Conservation (phyloP, 2,329 filamentous ascomycete species). For the Fusarium gaditjirri region DNA sequence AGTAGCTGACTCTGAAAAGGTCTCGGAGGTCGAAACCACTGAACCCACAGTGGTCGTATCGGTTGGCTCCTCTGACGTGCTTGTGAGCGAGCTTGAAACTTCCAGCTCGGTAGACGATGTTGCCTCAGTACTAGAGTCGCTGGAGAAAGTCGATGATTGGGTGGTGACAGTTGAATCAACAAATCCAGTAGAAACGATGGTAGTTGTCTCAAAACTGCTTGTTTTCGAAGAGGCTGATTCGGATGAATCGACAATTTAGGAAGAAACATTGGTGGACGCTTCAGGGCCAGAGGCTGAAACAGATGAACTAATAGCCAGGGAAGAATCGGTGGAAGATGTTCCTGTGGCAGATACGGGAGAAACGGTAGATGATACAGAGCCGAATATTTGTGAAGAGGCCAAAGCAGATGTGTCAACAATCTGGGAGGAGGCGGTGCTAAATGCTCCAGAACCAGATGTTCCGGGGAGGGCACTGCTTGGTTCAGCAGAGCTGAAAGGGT, state of each 20-base stretch:
- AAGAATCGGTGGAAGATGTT: no score
- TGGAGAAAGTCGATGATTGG: neutral
- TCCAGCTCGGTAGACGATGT: neutral
- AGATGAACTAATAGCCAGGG: neutral
- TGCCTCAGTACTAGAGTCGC: neutral
- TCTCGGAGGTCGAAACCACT: no score
- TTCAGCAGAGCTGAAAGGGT: neutral
- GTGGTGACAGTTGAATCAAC: accelerated
- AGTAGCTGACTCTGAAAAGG: no score
- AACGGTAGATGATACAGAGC: neutral
- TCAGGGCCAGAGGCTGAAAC: neutral
- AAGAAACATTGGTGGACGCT: neutral
- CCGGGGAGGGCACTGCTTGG: neutral
- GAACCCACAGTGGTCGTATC: neutral
- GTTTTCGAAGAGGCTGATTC: neutral
- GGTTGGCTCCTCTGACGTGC: neutral
- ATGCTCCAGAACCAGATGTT: neutral
- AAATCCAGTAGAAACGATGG: neutral
- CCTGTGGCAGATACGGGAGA: no score
- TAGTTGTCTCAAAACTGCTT: neutral
- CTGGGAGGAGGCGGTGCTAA: neutral
- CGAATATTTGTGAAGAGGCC: neutral
- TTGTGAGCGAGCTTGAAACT: neutral
- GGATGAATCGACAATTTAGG: neutral
- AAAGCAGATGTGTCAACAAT: neutral